Evolutionary conservation across 1,284 basidiomycete species (phyloP).

Genomic region (Fistulinella staudtii): DNA sequence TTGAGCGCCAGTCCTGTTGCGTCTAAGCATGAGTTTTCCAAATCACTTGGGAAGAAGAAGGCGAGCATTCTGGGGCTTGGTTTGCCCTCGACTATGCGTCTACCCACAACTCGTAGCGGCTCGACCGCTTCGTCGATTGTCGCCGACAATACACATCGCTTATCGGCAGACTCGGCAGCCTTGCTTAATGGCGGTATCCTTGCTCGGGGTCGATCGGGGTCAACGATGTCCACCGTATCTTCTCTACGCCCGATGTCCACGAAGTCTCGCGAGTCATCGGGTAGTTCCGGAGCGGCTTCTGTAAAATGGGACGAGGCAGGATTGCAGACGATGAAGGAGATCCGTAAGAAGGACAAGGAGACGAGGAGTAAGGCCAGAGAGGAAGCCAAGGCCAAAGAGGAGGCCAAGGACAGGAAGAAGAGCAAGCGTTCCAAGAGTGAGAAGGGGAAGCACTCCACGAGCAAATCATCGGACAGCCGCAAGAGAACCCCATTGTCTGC

Average conservation of each 20-base stretch:
- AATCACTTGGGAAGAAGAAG: conserved; percentile 51
- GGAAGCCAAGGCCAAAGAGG: conserved; percentile 5
- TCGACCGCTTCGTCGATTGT: conserved; percentile 37
- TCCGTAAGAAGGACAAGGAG: conserved; percentile 44
- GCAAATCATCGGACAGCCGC: conserved; percentile 39
- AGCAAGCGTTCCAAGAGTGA: conserved; percentile 30
- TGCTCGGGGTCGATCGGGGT: conserved; percentile 39
- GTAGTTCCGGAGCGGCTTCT: conserved; percentile 43
- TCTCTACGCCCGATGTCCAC: conserved; percentile 58
- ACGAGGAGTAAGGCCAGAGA: conserved; percentile 16
- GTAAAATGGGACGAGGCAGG: conserved; percentile 67
- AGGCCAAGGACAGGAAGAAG: conserved; percentile 16
- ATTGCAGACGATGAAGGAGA: conserved; percentile 51
- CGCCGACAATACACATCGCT: conserved; percentile 28
- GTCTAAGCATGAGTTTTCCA: conserved; percentile 21
- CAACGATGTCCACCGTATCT: conserved; percentile 47
- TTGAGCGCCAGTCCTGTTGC: conserved; percentile 40
- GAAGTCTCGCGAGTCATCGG: conserved; percentile 47
- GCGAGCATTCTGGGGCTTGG: conserved; percentile 53
- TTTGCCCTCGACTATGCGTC: conserved; percentile 43
- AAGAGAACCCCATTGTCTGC: conserved; percentile 45
- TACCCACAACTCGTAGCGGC: conserved; percentile 46
- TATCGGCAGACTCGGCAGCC: conserved; percentile 45
- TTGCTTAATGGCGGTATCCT: conserved; percentile 27
- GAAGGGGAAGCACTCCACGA: conserved; percentile 15